Base-by-base conservation (phyloP, 495 filamentous ascomycete genomes). In the Penicillium malachiteum region DNA sequence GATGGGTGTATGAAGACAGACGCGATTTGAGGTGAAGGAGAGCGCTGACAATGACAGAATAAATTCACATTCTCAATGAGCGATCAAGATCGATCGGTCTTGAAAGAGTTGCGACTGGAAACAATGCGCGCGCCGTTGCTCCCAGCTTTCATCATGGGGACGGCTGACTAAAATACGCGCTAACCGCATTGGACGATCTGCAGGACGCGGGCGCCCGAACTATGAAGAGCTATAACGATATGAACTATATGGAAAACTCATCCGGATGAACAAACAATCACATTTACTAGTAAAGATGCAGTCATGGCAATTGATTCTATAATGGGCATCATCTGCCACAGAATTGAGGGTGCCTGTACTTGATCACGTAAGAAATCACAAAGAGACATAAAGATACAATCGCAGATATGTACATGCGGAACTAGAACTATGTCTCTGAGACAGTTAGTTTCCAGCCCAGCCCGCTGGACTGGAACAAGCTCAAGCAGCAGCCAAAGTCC, bases 391-490 rank as follows among this genome's bases (percentile, higher is more conserved):
- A 55, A 32, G 31, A 64, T 64, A 54, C 50, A 55, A 42, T 56
- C 50, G 54, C 48, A 54, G 21, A 52, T 67, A 65, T 67, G 52
- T 67, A 63, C 62, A 65, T 62, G 58, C 45, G 53, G 31, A 48
- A 47, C 35, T 45, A 39, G 31, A 56, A 53, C 32, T 50, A 56
- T 59, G 38, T 56, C 37, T 31, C 40, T 16, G 12, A 14, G 40
- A 45, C 47, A 32, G 54, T 42, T 37, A 32, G 30, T 38, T 42
- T 52, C 48, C 51, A 63, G 59, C 58, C 44, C 48, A 62, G 62
- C 59, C 62, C 13, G 56, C 59, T 67, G 59, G 38, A 52, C 56
- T 54, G 50, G 52, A 56, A 43, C 43, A 35, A 33, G 5, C 46
- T 48, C 47, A n/a, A 41, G 16, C 17, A 35, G 54, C 33, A 48